Evolutionary conservation across 805 yeast species (phyloP).

Genomic region (Nakazawaea holstii): DNA sequence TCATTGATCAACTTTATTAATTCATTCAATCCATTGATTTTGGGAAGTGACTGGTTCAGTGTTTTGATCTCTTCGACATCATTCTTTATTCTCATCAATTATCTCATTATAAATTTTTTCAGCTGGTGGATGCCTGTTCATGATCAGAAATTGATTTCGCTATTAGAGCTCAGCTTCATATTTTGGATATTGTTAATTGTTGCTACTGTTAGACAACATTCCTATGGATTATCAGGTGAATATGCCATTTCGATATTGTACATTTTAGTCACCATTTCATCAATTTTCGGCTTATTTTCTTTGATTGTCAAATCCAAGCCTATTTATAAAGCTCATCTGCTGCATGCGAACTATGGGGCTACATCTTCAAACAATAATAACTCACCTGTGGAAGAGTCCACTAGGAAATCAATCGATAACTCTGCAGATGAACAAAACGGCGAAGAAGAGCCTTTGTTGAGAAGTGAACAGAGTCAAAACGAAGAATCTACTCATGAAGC

Average conservation of each 20-base stretch:
- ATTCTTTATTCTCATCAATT: conserved; percentile 48
- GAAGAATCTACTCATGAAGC: neutral
- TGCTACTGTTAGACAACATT: conserved; percentile 42
- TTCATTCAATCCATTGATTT: conserved; percentile 38
- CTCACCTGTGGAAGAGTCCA: neutral
- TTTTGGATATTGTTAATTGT: conserved; percentile 54
- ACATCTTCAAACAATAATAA: neutral
- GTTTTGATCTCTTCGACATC: conserved; percentile 47
- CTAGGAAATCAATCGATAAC: neutral
- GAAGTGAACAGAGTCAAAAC: neutral
- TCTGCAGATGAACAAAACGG: neutral
- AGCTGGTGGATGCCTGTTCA: conserved; percentile 41
- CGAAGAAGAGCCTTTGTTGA: neutral
- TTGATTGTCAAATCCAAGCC: conserved; percentile 28
- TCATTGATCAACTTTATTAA: conserved; percentile 34
- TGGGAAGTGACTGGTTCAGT: conserved; percentile 44
- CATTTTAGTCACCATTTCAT: conserved; percentile 38
- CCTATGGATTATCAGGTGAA: conserved; percentile 48
- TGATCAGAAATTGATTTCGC: conserved; percentile 54
- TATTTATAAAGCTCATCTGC: neutral
- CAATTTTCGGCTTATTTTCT: conserved; percentile 48
- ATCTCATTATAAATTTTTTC: conserved; percentile 44
- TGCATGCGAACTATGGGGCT: neutral
- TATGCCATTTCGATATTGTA: conserved; percentile 43
- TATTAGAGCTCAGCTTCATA: conserved; percentile 47